Base-by-base conservation (phyloP, 2,329 filamentous ascomycete species). In the Clarireedia monteithiana region DNA sequence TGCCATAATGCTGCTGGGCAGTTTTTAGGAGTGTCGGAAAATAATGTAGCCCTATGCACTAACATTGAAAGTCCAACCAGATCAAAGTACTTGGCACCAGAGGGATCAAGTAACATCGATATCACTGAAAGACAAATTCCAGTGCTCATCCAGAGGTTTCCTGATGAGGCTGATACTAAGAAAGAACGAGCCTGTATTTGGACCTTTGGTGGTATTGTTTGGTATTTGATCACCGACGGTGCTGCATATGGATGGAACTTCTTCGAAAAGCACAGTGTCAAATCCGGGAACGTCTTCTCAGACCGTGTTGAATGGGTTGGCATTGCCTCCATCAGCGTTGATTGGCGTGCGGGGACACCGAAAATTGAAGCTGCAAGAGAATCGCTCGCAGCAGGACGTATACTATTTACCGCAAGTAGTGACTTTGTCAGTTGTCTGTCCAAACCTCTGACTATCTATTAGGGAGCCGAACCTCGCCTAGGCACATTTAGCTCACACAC, bases 401-500 rank as follows among this genome's bases (percentile, higher is more conserved):
- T 54, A 3, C 20, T 54, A 9, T 54, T 54, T 12, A 26, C 48
- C 27, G 52, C 40, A 49, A 30, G 52, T 54, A 34, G 9, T 9
- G 30, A 14, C 4, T 14, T 10, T 5, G 39, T n/a, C 24, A 12
- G 1, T 27, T 4, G 6, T 0, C 9, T 9, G n/a, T 24, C 5
- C 4, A 6, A 30, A 23, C 30, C 53, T 34, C 56, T 50, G 42
- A 49, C 9, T 14, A n/a, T 27, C 12, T 23, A 36, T 26, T 20
- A 57, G 58, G 26, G 34, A 4, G 27, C 50, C 50, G 58, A 61
- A n/a, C 60, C 61, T 47, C 42, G 39, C 26, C 58, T 62, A 20
- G 61, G 62, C 12, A 52, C 51, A 15, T 60, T 64, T 42, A 59
- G 48, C 10, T 53, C 56, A 6, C 42, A 59, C n/a, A 48, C 23